These are phyloP conservation scores for Periglandula ipomoeae DNA, from an alignment of 2,329 filamentous ascomycete species.

Conservation along the genomic window DNA sequence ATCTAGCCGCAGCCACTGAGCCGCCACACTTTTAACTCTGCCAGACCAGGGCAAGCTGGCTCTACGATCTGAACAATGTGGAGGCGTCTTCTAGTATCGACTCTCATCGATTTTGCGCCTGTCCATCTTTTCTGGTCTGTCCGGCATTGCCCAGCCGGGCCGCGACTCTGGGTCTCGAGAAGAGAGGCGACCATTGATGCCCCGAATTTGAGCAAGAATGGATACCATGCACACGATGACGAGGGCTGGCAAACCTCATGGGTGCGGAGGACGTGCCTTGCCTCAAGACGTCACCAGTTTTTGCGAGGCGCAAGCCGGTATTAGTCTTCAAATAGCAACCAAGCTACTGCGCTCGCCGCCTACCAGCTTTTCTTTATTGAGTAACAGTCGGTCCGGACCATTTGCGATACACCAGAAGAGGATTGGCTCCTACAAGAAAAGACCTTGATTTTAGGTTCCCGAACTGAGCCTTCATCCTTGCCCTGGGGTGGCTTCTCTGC, in stretches of 20 bases:
- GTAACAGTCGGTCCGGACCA: not conserved
- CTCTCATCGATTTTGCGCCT: not conserved
- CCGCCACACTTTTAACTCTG: not conserved
- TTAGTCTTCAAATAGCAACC: not conserved
- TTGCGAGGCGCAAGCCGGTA: not conserved
- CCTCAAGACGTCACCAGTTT: not conserved
- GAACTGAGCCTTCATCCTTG: too few relatives aligned
- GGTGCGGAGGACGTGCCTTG: not conserved
- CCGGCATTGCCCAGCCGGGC: too few relatives aligned
- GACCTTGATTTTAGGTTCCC: too few relatives aligned
- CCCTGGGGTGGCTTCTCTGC: too few relatives aligned
- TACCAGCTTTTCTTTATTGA: too few relatives aligned
- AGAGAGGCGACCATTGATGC: not conserved
- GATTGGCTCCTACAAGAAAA: too few relatives aligned
- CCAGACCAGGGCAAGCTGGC: not conserved
- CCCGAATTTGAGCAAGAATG: not conserved
- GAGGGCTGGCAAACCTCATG: not conserved
- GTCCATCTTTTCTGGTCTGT: not conserved
- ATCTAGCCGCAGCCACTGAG: not conserved
- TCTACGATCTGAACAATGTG: conserved; percentile 6
- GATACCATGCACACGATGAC: not conserved
- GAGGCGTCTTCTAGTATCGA: conserved; percentile 4
- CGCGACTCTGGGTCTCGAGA: not conserved
- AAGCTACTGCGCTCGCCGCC: too few relatives aligned
- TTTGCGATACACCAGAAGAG: too few relatives aligned